Evolutionary conservation across 306 rosid species (phyloP), one percentile per base, ranked within the genome.

Genomic region (Comarum palustre): DNA sequence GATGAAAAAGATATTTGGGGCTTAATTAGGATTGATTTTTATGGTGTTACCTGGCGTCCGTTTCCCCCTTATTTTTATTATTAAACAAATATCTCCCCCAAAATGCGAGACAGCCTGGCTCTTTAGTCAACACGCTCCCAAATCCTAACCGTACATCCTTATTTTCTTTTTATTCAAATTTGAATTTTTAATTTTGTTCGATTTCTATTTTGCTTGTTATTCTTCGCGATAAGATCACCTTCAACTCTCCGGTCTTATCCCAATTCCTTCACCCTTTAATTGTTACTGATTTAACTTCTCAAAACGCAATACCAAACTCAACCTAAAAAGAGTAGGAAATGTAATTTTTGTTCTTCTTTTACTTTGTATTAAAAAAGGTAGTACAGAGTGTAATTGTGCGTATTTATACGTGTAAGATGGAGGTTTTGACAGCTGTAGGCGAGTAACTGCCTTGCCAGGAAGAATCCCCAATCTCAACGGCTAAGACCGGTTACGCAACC

Each of bases 371-470:
- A 6, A 34, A 34, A 34, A 34, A 34, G 5, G 39, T 1, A 5
- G 39, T 34, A 34, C 1, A 66, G 71, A 51, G 73, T 32, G 77
- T 66, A 75, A 61, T 60, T 79, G 7, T 4, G 47, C 47, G 47
- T 64, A 20, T 63, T 62, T 64, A 6, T 82, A 85, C 92, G 88
- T 89, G 90, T 66, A 74, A 62, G 71, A 51, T 75, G 55, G 43
- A 59, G 55, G 46, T 75, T 29, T 66, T 81, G 77, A 84, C 87
- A 87, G 88, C 96, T 85, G 88, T 80, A 75, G 55, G 11, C 75
- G 73, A 29, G 79, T 83, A 82, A 85, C 96, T 85, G 84, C 85
- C 80, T 83, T 63, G 72, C 83, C 85, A 57, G 46, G 69, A 82
- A 83, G 70, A 72, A 83, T 71, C 86, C 81, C 64, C 2, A 8